Evolutionary conservation across 2,329 filamentous ascomycete species (phyloP).

Genomic region (Phyllosticta capitalensis): DNA sequence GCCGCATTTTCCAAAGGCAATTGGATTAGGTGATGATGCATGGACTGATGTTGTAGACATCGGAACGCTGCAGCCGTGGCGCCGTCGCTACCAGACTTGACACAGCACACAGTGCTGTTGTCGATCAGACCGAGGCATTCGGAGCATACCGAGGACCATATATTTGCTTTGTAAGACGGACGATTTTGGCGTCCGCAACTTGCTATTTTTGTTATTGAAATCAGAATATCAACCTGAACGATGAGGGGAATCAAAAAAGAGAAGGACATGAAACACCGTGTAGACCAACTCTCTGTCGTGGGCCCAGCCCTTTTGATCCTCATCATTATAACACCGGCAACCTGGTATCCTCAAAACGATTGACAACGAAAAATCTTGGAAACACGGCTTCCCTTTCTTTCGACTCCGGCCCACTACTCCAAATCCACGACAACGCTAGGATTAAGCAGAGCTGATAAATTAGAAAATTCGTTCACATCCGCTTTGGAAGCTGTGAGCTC

Average conservation of each 20-base stretch:
- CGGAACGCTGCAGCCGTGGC: not conserved
- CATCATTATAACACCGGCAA: not conserved
- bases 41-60: not conserved
- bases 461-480: not conserved
- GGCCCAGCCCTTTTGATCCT: not conserved
- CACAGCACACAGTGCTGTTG: not conserved
- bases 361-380: not conserved
- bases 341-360: not conserved
- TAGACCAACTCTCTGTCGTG: not conserved
- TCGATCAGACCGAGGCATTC: not conserved
- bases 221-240: not conserved
- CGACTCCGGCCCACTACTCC: not conserved
- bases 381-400: not conserved
- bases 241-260: not conserved
- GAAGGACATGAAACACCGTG: not conserved
- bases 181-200: too few species aligned
- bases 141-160: not conserved
- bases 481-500: not conserved
- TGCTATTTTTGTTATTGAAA: not conserved
- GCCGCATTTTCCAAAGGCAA: not conserved
- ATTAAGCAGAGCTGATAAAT: not conserved
- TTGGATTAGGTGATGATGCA: not conserved
- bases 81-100: not conserved
- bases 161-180: not conserved
- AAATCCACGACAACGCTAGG: not conserved